Percentiles rank a stretch among this genome's conserved stretches.
These are phyloP conservation scores for Wickerhamomyces silvicola DNA, from an alignment of 805 yeast species.

Conservation along the genomic window DNA sequence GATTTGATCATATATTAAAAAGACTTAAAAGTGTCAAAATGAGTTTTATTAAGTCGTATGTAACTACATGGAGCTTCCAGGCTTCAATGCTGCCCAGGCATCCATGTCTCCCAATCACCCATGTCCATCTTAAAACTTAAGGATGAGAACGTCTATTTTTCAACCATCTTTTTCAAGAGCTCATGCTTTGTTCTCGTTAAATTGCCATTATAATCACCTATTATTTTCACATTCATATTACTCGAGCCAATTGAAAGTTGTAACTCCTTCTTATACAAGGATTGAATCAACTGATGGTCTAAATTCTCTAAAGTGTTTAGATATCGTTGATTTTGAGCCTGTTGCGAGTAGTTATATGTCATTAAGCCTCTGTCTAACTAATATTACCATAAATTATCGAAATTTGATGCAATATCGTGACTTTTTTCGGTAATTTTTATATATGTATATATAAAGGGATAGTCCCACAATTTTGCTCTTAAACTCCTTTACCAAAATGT, in stretches of 20 bases:
- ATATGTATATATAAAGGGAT: not conserved
- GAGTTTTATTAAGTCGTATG: too few relatives aligned
- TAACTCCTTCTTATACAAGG: not conserved
- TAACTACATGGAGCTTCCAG: too few relatives aligned
- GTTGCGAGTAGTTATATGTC: constrained; percentile 1
- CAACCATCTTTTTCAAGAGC: not conserved
- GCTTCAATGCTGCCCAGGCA: too few relatives aligned
- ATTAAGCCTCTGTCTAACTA: too few relatives aligned
- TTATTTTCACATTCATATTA: not conserved
- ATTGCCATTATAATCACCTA: not conserved
- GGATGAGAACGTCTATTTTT: too few relatives aligned
- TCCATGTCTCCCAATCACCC: too few relatives aligned
- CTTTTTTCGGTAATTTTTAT: not conserved
- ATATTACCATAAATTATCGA: not conserved
- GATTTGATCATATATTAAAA: too few relatives aligned
- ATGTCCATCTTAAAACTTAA: too few relatives aligned
- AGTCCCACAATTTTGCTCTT: not conserved
- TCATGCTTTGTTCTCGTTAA: not conserved
- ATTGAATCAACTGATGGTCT: not conserved
- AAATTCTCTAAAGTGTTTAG: constrained; percentile 1
- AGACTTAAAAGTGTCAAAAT: too few relatives aligned
- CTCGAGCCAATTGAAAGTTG: not conserved
- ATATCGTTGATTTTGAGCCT: constrained; percentile 2
- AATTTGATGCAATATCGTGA: not conserved
- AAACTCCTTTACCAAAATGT: not conserved